Evolutionary conservation across 2,329 filamentous ascomycete genomes (phyloP).

Genomic region (Alternaria novae-zelandiae): DNA sequence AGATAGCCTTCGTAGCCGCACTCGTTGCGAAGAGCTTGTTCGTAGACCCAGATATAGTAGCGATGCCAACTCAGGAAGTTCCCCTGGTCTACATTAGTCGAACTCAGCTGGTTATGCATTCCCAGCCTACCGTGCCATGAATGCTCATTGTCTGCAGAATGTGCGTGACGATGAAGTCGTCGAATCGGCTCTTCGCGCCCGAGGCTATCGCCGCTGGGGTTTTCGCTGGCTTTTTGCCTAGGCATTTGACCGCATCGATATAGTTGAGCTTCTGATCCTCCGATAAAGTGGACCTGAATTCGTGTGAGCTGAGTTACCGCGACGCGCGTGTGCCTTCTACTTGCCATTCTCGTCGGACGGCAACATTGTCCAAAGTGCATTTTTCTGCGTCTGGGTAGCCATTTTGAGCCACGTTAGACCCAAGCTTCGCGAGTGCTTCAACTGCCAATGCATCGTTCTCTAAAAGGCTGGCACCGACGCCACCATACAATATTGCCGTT

Average conservation of each 20-base stretch:
- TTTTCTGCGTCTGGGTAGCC: not conserved
- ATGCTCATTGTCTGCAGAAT: conserved; percentile 27
- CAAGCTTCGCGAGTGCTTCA: not conserved
- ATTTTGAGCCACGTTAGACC: not conserved
- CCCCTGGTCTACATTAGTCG: not conserved
- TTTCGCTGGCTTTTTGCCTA: conserved; percentile 19
- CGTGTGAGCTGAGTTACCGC: not conserved
- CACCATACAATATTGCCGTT: not conserved
- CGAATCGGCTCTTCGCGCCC: conserved; percentile 31
- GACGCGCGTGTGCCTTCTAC: not conserved
- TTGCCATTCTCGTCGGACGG: not conserved
- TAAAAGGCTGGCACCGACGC: not conserved
- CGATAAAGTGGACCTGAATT: not conserved
- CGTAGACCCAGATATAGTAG: conserved; percentile 45
- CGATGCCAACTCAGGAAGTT: conserved; percentile 46
- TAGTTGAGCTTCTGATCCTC: conserved; percentile 6
- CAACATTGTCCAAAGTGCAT: not conserved
- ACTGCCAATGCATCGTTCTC: not conserved
- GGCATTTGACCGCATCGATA: conserved; percentile 27
- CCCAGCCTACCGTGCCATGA: conserved; percentile 12
- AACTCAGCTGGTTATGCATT: not conserved
- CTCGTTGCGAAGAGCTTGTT: conserved; percentile 47
- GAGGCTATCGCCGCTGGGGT: conserved; percentile 16
- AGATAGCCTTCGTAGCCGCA: conserved; percentile 46
- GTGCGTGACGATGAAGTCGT: conserved; percentile 36